Percentiles rank a stretch among this genome's conserved stretches.
These are phyloP conservation scores for Ceratocystis huliohia DNA, from an alignment of 2,329 filamentous ascomycete genomes.

Conservation along the genomic window DNA sequence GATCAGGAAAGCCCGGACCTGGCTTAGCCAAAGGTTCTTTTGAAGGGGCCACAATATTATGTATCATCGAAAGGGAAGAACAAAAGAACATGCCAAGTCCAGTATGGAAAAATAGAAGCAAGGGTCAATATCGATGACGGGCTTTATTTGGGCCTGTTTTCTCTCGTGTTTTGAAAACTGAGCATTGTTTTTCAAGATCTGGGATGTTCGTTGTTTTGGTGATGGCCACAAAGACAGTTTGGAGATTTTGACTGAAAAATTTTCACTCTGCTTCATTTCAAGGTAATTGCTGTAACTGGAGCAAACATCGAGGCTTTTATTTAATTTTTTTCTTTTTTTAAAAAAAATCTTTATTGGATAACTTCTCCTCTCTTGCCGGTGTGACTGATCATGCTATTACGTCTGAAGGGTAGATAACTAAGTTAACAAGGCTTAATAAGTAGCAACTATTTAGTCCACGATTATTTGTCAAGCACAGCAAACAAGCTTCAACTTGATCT, in stretches of 20 bases:
- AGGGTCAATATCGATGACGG: constrained; percentile 7
- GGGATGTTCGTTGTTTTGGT: not conserved
- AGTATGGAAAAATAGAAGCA: constrained; percentile 1
- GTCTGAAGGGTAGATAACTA: too few species aligned
- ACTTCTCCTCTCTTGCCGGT: too few species aligned
- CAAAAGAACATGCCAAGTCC: constrained; percentile 11
- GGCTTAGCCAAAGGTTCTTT: constrained; percentile 10
- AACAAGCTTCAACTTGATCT: too few species aligned
- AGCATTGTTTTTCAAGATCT: not conserved
- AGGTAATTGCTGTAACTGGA: too few species aligned
- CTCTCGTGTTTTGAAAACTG: not conserved
- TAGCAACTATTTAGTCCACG: too few species aligned
- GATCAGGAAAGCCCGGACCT: constrained; percentile 9
- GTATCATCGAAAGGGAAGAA: not conserved
- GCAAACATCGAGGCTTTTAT: too few species aligned
- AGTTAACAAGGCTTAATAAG: too few species aligned
- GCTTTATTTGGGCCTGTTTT: constrained; percentile 4
- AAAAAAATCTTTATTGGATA: too few species aligned
- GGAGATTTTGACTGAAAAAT: not conserved
- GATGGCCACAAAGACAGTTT: not conserved
- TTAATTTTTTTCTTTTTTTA: too few species aligned
- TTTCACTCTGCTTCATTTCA: too few species aligned
- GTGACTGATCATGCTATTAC: too few species aligned
- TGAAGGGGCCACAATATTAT: not conserved
- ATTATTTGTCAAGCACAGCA: too few species aligned